Conservation (phyloP, 2,329 filamentous ascomycete species). For the Exophiala sp. region DNA sequence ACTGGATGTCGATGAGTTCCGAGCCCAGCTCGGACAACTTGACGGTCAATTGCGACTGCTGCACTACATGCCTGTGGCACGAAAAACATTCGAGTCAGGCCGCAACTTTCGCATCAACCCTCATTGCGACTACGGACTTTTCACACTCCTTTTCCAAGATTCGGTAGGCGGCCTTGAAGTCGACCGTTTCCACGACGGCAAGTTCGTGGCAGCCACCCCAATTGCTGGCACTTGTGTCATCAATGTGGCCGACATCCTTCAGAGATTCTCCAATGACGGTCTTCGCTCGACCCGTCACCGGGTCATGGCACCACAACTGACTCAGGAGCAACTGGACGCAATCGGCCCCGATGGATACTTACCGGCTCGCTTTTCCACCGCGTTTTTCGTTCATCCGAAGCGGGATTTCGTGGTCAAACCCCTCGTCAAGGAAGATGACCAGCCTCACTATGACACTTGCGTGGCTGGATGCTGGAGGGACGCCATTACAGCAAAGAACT, state of each 20-base stretch:
- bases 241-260: constrained; percentile 52
- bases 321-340: constrained; percentile 35
- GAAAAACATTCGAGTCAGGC: constrained; percentile 8
- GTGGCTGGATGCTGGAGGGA: neutral
- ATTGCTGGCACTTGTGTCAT: constrained; percentile 48
- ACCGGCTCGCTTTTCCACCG: constrained; percentile 27
- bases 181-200: constrained; percentile 7
- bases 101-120: constrained; percentile 23
- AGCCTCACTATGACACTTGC: neutral
- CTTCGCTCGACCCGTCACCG: constrained; percentile 52
- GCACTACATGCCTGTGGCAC: constrained; percentile 34
- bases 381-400: constrained; percentile 28
- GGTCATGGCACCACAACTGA: constrained; percentile 48
- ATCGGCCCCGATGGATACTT: constrained; percentile 38
- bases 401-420: constrained; percentile 3
- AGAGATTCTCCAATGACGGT: constrained; percentile 49
- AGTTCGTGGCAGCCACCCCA: constrained; percentile 25
- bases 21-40: constrained; percentile 50
- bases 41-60: constrained; percentile 31
- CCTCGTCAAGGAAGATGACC: neutral
- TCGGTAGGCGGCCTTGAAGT: constrained; percentile 47
- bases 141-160: constrained; percentile 48
- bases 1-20: constrained; percentile 51
- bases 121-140: constrained; percentile 43
- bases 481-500: neutral